Evolutionary conservation across 164 flowering plant species (phyloP).

Genomic region (Akebia trifoliata): DNA sequence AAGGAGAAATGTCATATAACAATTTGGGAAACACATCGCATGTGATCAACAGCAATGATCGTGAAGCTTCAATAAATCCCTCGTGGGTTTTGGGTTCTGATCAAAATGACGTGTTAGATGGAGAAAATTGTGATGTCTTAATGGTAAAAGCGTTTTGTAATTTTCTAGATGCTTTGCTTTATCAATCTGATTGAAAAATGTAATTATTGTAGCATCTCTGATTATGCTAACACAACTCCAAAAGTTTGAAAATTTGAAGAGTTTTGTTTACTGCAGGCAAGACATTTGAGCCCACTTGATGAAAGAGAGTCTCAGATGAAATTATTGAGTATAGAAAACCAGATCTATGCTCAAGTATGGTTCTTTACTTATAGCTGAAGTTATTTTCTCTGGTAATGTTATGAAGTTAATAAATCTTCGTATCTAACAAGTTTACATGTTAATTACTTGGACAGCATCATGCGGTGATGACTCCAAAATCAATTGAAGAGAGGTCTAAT

Average conservation of each 20-base stretch:
- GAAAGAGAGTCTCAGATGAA: conserved; percentile 9
- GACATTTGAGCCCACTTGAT: conserved; percentile 8
- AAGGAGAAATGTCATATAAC: conserved; percentile 2
- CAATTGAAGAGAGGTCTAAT: conserved; percentile 2
- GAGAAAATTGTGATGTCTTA: background rate
- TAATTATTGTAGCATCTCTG: background rate
- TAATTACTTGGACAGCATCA: conserved; percentile 18
- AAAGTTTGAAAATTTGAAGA: background rate
- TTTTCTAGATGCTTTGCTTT: background rate
- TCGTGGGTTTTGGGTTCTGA: conserved; percentile 2
- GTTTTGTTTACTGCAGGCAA: conserved; percentile 15
- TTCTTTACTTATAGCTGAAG: background rate
- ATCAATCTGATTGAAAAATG: background rate
- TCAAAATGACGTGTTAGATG: conserved; percentile 1
- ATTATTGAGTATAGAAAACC: conserved; percentile 5
- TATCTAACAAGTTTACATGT: background rate
- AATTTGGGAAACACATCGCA: conserved; percentile 5
- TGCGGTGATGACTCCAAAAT: conserved; percentile 9
- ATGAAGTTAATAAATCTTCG: background rate
- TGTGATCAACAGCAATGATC: conserved; percentile 10
- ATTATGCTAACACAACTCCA: too few species aligned
- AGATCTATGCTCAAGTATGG: conserved; percentile 14
- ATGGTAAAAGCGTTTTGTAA: background rate
- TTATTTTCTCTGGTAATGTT: background rate
- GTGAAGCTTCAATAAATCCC: conserved; percentile 3